Conservation (phyloP, 805 yeast genomes). For the Saccharomycopsis babjevae region DNA sequence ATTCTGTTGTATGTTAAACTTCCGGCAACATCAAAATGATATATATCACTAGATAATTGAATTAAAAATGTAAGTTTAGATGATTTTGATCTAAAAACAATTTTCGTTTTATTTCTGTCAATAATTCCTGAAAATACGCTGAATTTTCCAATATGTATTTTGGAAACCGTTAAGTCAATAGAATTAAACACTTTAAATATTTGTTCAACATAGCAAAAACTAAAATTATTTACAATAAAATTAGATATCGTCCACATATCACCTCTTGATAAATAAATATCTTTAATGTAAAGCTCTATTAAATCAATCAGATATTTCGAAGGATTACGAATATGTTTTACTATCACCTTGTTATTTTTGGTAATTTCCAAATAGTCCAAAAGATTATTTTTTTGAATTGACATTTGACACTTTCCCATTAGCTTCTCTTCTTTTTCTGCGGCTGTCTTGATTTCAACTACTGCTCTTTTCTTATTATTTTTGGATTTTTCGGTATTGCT, state of each 20-base stretch:
- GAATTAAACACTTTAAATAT: slow-evolving; percentile 48
- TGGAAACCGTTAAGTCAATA: slow-evolving; percentile 53
- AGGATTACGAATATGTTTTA: slow-evolving; percentile 30
- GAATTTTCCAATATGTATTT: slow-evolving; percentile 54
- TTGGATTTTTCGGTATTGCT: slow-evolving; percentile 12
- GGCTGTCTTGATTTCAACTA: slow-evolving; percentile 33
- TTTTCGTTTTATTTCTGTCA: slow-evolving; percentile 54
- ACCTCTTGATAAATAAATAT: slow-evolving; percentile 73
- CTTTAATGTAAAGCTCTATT: slow-evolving; percentile 72
- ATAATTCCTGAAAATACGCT: slow-evolving; percentile 68
- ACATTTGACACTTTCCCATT: slow-evolving; percentile 32
- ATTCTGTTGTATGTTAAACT: slow-evolving; percentile 88
- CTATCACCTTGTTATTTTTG: slow-evolving; percentile 54
- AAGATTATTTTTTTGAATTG: slow-evolving; percentile 50
- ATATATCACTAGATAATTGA: slow-evolving; percentile 91
- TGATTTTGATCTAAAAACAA: slow-evolving; percentile 85
- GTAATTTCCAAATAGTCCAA: slow-evolving; percentile 54
- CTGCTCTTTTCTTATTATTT: slow-evolving; percentile 27
- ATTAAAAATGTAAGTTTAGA: slow-evolving; percentile 75
- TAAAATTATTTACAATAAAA: slow-evolving; percentile 56
- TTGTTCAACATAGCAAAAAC: slow-evolving; percentile 26
- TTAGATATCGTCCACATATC: slow-evolving; percentile 85
- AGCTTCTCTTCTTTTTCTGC: slow-evolving; percentile 19
- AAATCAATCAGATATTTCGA: slow-evolving; percentile 62
- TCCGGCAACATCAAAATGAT: slow-evolving; percentile 96